Conservation (phyloP, 768 basidiomycete species). For the Mycena pura region DNA sequence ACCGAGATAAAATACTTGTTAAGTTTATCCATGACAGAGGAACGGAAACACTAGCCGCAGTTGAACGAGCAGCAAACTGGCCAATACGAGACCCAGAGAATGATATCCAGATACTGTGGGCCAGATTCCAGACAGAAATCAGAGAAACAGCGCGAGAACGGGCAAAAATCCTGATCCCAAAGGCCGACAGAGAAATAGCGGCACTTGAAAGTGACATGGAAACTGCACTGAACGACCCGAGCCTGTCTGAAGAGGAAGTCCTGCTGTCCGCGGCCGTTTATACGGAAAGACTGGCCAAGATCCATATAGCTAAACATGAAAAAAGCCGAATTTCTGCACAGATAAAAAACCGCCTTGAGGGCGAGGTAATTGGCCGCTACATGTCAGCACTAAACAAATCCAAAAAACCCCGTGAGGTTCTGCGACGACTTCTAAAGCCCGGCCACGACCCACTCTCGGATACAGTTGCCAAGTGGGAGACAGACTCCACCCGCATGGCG, state of each 20-base stretch:
- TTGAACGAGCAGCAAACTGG: conserved; percentile 25
- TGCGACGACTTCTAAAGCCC: not conserved
- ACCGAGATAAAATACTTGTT: not conserved
- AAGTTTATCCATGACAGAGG: conserved; percentile 14
- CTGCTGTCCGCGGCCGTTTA: not conserved
- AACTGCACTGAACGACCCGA: not conserved
- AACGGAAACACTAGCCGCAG: conserved; percentile 32
- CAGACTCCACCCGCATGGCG: not conserved
- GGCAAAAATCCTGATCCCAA: conserved; percentile 1
- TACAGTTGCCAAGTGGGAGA: not conserved
- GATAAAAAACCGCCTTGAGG: not conserved
- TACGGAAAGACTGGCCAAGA: not conserved
- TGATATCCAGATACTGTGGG: not conserved
- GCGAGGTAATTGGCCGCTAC: conserved; percentile 2
- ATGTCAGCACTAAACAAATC: conserved; percentile 1
- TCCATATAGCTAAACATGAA: not conserved
- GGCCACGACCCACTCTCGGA: not conserved
- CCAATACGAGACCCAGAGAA: not conserved
- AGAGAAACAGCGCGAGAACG: not conserved
- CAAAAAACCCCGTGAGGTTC: not conserved
- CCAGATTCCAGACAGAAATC: not conserved
- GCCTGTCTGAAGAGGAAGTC: not conserved
- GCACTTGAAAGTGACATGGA: not conserved
- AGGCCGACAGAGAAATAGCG: not conserved
- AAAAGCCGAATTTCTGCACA: not conserved